Percentiles rank a stretch among this genome's conserved stretches.
phyloP scores from a whole-genome alignment of 129 eudicot species.

The Pseudognaphalium luteoalbum region DNA sequence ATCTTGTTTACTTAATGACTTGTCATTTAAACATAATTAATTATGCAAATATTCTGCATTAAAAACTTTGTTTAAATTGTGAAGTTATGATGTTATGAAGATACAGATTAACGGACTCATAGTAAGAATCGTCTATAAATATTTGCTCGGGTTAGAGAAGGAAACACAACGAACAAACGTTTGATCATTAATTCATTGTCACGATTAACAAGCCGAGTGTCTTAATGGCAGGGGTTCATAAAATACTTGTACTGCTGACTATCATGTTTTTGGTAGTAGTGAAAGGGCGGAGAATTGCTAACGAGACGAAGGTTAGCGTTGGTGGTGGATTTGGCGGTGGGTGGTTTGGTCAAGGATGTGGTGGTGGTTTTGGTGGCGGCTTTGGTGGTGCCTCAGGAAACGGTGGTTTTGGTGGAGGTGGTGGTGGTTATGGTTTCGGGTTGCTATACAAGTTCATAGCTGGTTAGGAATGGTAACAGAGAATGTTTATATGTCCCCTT shows the following conservation, averaged over 20 bases:
- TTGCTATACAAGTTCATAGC: no score
- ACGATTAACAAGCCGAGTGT: neutral
- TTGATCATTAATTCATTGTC: neutral
- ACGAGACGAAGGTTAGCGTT: neutral
- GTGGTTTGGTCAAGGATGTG: neutral
- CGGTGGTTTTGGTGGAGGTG: neutral
- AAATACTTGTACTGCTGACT: neutral
- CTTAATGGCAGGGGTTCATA: neutral
- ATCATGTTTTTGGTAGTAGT: neutral
- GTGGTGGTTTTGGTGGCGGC: neutral
- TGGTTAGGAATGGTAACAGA: no score
- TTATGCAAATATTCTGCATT: neutral
- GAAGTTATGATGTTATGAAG: neutral
- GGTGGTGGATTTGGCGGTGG: slow-evolving; percentile 5
- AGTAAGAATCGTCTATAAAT: neutral
- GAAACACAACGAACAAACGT: neutral
- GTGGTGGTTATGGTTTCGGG: neutral
- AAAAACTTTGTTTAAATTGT: neutral
- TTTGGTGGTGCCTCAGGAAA: neutral
- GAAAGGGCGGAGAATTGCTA: neutral
- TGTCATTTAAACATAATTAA: neutral
- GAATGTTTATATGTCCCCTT: no score
- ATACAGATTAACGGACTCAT: neutral
- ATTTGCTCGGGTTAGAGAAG: neutral
- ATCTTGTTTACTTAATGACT: neutral